Base-by-base conservation (phyloP, 352 stramenopile genomes). In the Globisporangium sylvaticum region DNA sequence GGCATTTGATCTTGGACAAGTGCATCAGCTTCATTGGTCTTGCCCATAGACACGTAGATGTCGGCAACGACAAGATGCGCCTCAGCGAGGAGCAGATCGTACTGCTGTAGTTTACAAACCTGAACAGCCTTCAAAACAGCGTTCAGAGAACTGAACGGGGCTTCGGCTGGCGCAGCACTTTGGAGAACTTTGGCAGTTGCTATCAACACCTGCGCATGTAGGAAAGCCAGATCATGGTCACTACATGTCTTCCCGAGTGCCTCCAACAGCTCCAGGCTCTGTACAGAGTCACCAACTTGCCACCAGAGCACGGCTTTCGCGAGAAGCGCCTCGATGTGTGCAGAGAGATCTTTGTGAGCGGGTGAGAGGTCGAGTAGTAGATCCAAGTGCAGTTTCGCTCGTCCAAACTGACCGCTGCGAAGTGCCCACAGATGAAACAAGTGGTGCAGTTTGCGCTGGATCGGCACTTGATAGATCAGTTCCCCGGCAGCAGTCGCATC, bases 1-100 rank as follows among this genome's bases (percentile, higher is more conserved):
- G 79, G 64, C 81, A 91, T 91, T 53, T 91, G 79, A 22, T 83
- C 69, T 8, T 81, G 71, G 15, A 93, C 64, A 18, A 93, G 65
- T 24, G 75, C 54, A 8, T 81, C 61, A 0, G 85, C 81, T 34
- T 87, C 74, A 31, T 74, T 66, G 18, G 73, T 32, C 25, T 81
- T 84, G 6, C 81, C 83, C 78, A 91, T 90, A 5, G 74, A 65
- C 1, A 92, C 66, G 15, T 87, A 81, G 6, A 90, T 74, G 44
- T 93, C 82, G 14, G 80, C 79, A 54, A 93, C 79, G 7, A 82
- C 66, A 32, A 91, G 54, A 66, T 93, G 80, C 20, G 80, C 74
- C 63, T 90, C 79, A 5, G 75, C 75, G 7, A 90, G 50, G 22
- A 94, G 64, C 6, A 91, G 63, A 58, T 89, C 82, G 18, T 83